phyloP scores from a whole-genome alignment of 768 basidiomycete genomes.

The Clitopilus hobsonii region DNA sequence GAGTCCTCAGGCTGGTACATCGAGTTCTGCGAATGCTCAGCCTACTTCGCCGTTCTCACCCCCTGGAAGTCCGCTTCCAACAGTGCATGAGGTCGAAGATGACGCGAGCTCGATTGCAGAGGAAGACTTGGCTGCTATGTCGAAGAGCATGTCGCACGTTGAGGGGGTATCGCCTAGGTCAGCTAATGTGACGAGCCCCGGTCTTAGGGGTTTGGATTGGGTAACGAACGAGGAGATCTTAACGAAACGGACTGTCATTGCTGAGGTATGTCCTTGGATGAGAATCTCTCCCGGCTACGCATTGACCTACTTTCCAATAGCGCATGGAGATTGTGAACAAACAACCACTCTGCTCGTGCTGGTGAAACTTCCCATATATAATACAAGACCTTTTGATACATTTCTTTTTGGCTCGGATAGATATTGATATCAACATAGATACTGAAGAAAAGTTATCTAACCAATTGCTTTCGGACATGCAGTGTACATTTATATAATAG shows the following conservation, averaged over 20 bases:
- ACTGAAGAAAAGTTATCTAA: slow-evolving; percentile 10
- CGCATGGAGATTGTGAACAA: slow-evolving; percentile 69
- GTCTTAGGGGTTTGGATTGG: slow-evolving; percentile 40
- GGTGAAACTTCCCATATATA: slow-evolving; percentile 43
- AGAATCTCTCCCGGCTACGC: not conserved
- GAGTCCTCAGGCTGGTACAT: slow-evolving; percentile 19
- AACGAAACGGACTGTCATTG: slow-evolving; percentile 57
- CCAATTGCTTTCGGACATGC: slow-evolving; percentile 11
- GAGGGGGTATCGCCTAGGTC: slow-evolving; percentile 42
- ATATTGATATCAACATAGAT: slow-evolving; percentile 1
- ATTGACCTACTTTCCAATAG: slow-evolving; percentile 31
- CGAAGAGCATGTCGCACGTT: slow-evolving; percentile 71
- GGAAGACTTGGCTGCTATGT: slow-evolving; percentile 69
- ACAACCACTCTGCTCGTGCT: slow-evolving; percentile 69
- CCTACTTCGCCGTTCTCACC: slow-evolving; percentile 47
- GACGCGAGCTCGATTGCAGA: slow-evolving; percentile 55
- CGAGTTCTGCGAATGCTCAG: too few relatives aligned
- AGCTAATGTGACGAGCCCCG: slow-evolving; percentile 26
- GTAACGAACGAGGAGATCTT: slow-evolving; percentile 34
- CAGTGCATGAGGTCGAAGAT: slow-evolving; percentile 53
- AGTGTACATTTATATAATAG: slow-evolving; percentile 16
- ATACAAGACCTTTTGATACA: slow-evolving; percentile 4
- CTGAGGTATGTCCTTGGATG: slow-evolving; percentile 48
- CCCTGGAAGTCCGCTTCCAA: slow-evolving; percentile 54
- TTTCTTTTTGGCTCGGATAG: not conserved